Evolutionary conservation across 805 yeast genomes (phyloP), one percentile per base, ranked within the genome.

Genomic region (Hanseniaspora lachancei): DNA sequence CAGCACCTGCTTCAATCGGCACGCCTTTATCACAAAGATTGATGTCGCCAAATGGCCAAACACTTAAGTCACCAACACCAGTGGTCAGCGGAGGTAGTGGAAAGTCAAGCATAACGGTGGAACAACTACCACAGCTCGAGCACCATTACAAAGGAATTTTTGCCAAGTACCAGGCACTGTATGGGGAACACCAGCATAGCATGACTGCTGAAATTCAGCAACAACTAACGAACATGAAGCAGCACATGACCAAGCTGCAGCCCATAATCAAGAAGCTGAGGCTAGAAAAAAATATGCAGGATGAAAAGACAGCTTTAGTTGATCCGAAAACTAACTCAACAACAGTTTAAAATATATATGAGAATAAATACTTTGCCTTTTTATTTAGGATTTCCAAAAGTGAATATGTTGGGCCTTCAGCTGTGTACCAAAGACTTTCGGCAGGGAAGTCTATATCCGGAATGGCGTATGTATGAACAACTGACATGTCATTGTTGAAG

Each of bases 111-210:
- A 32, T 46, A 9, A 46, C 56, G 0, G 16, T 53, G 10, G 56
- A 53, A 23, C 56, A 53, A 16, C 36, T 53, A 18, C 56, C 56
- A 16, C 47, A 46, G 10, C 20, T 53, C 15, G 56, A 53, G 35
- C 39, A 46, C 6, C 56, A 53, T 20, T 53, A 53, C 38, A 53
- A 53, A 13, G 46, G 41, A 5, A 42, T 53, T 3, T 44, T 53
- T 32, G 24, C 35, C n/a, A 53, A 53, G 27, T 53, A 53, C 18
- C 56, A 53, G 23, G 27, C 50, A 6, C 3, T 46, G 32, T 46
- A 46, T 13, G 49, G 49, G 15, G 47, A 35, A 6, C 48, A 48
- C 20, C 56, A 53, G 21, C 56, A 44, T 12, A 52, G 32, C 29
- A 24, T 39, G 27, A 24, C 49, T 2, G 18, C 36, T 9, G 42